Conservation (phyloP, 1,284 basidiomycete species). For the Puccinia polysora region DNA sequence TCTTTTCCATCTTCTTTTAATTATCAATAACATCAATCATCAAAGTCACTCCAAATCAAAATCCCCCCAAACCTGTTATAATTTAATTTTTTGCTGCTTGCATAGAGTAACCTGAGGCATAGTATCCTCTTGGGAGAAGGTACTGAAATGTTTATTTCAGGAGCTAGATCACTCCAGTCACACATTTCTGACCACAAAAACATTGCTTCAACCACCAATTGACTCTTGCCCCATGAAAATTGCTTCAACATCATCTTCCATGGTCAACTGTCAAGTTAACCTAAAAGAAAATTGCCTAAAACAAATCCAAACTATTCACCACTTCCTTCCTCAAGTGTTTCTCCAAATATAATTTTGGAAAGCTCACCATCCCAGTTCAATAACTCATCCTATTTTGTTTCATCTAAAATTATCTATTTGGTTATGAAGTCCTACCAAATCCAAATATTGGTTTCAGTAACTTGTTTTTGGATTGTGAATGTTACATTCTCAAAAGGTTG, state of each 20-base stretch:
- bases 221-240: not conserved
- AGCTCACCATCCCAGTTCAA: slow-evolving; percentile 6
- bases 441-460: slow-evolving; percentile 17
- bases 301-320: slow-evolving; percentile 26
- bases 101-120: too few species aligned
- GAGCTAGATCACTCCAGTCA: too few species aligned
- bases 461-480: slow-evolving; percentile 25
- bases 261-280: slow-evolving; percentile 16
- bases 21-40: too few species aligned
- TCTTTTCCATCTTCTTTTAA: too few species aligned
- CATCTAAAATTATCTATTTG: slow-evolving; percentile 28
- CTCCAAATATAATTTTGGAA: not conserved
- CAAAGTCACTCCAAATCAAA: too few species aligned
- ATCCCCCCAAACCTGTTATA: too few species aligned
- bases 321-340: slow-evolving; percentile 17
- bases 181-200: too few species aligned
- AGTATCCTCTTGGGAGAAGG: too few species aligned
- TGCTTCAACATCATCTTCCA: slow-evolving; percentile 24
- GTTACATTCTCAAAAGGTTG: slow-evolving; percentile 18
- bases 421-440: slow-evolving; percentile 31
- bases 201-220: not conserved
- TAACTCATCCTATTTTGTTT: slow-evolving; percentile 15
- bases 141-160: too few species aligned
- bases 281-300: slow-evolving; percentile 25
- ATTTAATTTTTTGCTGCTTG: too few species aligned